Evolutionary conservation across 768 basidiomycete genomes (phyloP), one percentile per base, ranked within the genome.

Genomic region (Termitomyces sp.): DNA sequence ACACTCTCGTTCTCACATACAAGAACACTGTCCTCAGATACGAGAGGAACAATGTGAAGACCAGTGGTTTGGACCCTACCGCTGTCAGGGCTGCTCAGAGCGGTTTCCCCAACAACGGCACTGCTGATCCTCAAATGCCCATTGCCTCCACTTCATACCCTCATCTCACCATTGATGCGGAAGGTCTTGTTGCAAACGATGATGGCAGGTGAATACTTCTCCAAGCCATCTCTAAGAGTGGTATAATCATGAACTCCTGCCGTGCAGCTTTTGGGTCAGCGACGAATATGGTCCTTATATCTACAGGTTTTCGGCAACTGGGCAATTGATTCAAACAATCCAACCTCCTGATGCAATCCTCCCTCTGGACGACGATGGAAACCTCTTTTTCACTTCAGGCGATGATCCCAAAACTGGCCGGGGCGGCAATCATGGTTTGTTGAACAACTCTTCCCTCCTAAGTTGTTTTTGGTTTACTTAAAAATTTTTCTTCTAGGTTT

Each of bases 281-380:
- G 87, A 88, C 65, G 86, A 88, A 70, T 88, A 87, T 61, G 86
- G 85, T 1, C 83, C 84, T 3, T 83, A 84, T 63, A 82, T 87
- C 60, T 85, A 87, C 68, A 76, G 73, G 16, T 81, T 81, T 67
- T 69, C 75, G 0, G 64, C 74, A 0, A 66, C 68, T 26, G 84
- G 85, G 1, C 62, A 75, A 2, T 70, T 87, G 6, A 66, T 86
- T 22, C 75, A 80, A 60, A 79, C 81, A 1, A 85, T 88, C 44
- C 75, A 81, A 63, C 84, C 85, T 0, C 84, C 84, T 0, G 63
- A 72, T 4, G 85, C 87, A 0, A 72, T 84, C 28, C 70, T 86
- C 0, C 87, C 87, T 0, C 58, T 69, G 1, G 70, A 75, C 44
- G 67, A 69, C 6, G 54, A 65, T 9, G 83, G 83, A 2, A 66